Evolutionary conservation across 108 stramenopile genomes (phyloP), one percentile per base, ranked within the genome.

Genomic region (Pseudonitzschia multiseries): DNA sequence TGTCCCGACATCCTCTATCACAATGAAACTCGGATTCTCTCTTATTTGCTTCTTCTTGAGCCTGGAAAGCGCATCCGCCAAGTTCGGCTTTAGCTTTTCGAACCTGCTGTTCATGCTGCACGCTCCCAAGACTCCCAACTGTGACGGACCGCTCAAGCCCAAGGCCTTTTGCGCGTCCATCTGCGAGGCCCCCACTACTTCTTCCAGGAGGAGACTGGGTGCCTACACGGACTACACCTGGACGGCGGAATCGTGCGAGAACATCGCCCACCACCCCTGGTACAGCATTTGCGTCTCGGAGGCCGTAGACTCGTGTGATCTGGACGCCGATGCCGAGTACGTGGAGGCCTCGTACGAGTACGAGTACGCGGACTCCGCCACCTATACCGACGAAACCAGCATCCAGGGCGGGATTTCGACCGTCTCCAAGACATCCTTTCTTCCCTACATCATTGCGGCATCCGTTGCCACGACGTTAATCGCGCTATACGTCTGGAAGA

Each of bases 51-150:
- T 62, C n/a, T 0, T 33, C 14, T 1, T 62, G 33, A 40, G n/a
- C n/a, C 20, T 59, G 32, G 61, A 62, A 62, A 62, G 28, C 15
- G 32, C 61, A 17, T 15, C 61, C 14, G 32, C 33, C 14, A 40
- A 8, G 9, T 40, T 62, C 20, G 33, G 32, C 12, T 62, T 41
- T 20, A 62, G 32, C 36, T 62, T 62, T 20, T 18, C 33, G 20
- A 62, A 62, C 36, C 29, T 62, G 36, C 15, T 62, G 33, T 62
- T 62, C 18, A 21, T 33, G 61, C 29, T 62, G 61, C n/a, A 62
- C 29, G 32, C n/a, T n/a, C 13, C 0, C 32, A 0, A 40, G 18
- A 1, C 4, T 20, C 32, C 61, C 2, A 40, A 40, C 18, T 22
- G 36, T 8, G n/a, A 40, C 31, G 61, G 61, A 3, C 61, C 61